Evolutionary conservation across 2,329 filamentous ascomycete genomes (phyloP).

Genomic region (Neopestalotiopsis sp.): DNA sequence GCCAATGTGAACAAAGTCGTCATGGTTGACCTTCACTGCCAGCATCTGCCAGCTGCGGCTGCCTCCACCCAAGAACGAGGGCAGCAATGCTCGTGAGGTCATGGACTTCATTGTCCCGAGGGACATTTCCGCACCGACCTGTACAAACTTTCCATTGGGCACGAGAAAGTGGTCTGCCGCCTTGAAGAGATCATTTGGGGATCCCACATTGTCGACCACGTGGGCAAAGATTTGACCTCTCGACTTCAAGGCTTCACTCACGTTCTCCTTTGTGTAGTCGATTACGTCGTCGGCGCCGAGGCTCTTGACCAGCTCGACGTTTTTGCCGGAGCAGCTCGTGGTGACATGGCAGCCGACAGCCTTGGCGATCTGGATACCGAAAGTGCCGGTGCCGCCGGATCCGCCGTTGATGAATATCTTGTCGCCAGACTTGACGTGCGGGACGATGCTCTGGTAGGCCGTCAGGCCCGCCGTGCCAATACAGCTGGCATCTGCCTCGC

Average conservation of each 20-base stretch:
- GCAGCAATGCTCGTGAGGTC: conserved; percentile 32
- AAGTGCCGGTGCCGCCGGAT: conserved; percentile 63
- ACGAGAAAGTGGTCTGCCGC: conserved; percentile 56
- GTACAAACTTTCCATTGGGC: conserved; percentile 54
- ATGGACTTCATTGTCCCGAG: conserved; percentile 24
- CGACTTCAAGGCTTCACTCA: conserved; percentile 49
- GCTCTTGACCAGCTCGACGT: conserved; percentile 58
- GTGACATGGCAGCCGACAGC: conserved; percentile 62
- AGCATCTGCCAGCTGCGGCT: conserved; percentile 48
- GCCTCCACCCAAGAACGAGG: conserved; percentile 43
- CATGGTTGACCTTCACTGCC: conserved; percentile 40
- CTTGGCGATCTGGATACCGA: conserved; percentile 67
- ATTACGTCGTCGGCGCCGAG: conserved; percentile 68
- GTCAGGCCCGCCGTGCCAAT: conserved; percentile 52
- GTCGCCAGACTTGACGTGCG: conserved; percentile 45
- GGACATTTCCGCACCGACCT: conserved; percentile 49
- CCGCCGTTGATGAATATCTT: conserved; percentile 68
- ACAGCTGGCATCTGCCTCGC: conserved; percentile 45
- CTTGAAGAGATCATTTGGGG: conserved; percentile 56
- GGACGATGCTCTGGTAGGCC: conserved; percentile 52
- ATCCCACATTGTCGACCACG: conserved; percentile 61
- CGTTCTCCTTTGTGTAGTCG: conserved; percentile 58
- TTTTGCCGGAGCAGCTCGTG: conserved; percentile 60
- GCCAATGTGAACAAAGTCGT: conserved; percentile 55
- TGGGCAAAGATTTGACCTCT: conserved; percentile 54